These are phyloP conservation scores for Grigorovia humatica DNA, from an alignment of 805 yeast species.

Conservation along the genomic window DNA sequence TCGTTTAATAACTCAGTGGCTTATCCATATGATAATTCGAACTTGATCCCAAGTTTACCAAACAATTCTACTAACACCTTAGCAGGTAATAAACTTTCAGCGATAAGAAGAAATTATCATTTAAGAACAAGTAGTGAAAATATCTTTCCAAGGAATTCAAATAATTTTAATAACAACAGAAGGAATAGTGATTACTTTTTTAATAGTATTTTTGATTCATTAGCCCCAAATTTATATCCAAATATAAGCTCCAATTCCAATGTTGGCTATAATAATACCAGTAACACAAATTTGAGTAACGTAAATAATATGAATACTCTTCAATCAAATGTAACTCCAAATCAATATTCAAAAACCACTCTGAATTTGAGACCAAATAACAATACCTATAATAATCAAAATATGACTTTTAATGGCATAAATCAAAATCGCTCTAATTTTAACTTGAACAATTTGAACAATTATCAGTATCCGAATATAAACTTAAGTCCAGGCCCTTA, in stretches of 20 bases:
- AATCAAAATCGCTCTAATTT: not conserved
- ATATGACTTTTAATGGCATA: not conserved
- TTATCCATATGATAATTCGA: not conserved
- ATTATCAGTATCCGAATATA: not conserved
- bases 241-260: not conserved
- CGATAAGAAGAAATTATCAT: not conserved
- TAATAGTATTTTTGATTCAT: not conserved
- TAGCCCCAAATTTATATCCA: not conserved
- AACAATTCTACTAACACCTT: not conserved
- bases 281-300: no score
- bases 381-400: not conserved
- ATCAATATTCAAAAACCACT: not conserved
- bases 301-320: not conserved
- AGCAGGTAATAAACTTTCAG: not conserved
- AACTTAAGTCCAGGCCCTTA: not conserved
- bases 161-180: not conserved
- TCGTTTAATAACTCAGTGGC: not conserved
- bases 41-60: not conserved
- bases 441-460: not conserved
- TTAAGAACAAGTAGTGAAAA: not conserved
- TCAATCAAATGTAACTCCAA: not conserved
- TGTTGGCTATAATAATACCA: not conserved
- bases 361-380: not conserved
- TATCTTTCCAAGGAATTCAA: not conserved
- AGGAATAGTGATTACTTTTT: not conserved